phyloP scores from a whole-genome alignment of 2,329 filamentous ascomycete species.

The Fusarium setosum region DNA sequence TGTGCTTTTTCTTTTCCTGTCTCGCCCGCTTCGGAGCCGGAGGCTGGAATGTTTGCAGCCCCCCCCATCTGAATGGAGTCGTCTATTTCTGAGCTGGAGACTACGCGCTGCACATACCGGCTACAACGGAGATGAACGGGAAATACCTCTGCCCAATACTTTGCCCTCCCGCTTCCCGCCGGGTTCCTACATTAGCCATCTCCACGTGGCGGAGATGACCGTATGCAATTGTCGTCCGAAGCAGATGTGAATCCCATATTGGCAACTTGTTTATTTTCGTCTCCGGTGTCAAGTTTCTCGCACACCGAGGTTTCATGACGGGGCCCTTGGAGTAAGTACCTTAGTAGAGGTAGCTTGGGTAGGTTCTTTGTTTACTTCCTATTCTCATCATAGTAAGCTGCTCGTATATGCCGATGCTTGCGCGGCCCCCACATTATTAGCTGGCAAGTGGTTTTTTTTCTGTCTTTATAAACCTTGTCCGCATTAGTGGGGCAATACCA shows the following conservation, averaged over 20 bases:
- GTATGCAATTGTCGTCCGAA: conserved; percentile 11
- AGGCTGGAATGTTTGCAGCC: not conserved
- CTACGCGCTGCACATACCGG: not conserved
- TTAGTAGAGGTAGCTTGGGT: not conserved
- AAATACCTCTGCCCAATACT: not conserved
- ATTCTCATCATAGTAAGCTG: not conserved
- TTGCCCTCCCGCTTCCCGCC: not conserved
- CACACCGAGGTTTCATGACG: not conserved
- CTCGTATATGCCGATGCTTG: conserved; percentile 11
- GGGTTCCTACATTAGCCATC: conserved; percentile 20
- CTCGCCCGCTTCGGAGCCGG: conserved; percentile 21
- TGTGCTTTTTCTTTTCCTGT: no score
- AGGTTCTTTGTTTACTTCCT: not conserved
- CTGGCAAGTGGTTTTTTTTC: conserved; percentile 1
- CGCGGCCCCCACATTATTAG: conserved; percentile 19
- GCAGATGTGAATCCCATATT: not conserved
- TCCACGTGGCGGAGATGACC: conserved; percentile 19
- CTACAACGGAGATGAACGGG: conserved; percentile 23
- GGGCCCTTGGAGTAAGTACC: no score
- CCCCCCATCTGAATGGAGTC: not conserved
- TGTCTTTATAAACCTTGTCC: conserved; percentile 5
- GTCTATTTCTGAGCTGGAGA: no score
- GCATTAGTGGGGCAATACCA: conserved; percentile 24
- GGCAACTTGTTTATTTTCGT: no score
- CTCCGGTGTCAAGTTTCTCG: no score